phyloP scores from a whole-genome alignment of 23 red algal genomes.

The Gracilaria gracilis region DNA sequence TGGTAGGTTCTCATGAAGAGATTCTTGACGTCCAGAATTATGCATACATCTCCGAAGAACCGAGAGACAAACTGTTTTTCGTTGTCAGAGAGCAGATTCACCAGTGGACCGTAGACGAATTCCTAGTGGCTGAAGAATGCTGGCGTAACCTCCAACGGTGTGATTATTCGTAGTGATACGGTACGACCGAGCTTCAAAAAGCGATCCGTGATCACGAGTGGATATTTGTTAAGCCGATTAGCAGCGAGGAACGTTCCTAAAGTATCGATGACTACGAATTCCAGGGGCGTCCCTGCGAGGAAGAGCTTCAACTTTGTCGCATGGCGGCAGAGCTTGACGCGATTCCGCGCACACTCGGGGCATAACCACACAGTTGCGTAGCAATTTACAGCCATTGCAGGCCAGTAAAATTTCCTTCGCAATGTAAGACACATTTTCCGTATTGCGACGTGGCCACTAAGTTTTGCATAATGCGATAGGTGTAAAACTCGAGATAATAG shows the following conservation, averaged over 20 bases:
- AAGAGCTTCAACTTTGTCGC: no score
- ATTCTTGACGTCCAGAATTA: neutral
- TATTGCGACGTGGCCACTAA: neutral
- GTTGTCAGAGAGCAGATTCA: neutral
- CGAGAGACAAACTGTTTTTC: neutral
- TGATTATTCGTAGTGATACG: neutral
- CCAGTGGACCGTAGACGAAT: neutral
- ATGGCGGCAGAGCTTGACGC: no score
- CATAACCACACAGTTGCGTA: no score
- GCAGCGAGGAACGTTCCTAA: no score
- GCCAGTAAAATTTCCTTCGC: neutral
- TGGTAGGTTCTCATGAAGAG: neutral
- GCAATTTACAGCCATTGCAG: no score
- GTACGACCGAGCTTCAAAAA: no score
- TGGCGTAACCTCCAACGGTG: neutral
- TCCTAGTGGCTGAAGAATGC: neutral
- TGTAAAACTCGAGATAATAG: neutral
- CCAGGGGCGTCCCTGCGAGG: no score
- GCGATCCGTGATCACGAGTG: no score
- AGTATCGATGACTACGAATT: no score
- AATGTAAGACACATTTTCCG: neutral
- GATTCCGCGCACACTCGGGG: neutral
- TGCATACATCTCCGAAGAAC: constrained; percentile 5
- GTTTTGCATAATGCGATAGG: constrained; percentile 13
- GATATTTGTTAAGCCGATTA: no score